Base-by-base conservation (phyloP, 805 yeast species). In the Schizosaccharomyces japonicus region DNA sequence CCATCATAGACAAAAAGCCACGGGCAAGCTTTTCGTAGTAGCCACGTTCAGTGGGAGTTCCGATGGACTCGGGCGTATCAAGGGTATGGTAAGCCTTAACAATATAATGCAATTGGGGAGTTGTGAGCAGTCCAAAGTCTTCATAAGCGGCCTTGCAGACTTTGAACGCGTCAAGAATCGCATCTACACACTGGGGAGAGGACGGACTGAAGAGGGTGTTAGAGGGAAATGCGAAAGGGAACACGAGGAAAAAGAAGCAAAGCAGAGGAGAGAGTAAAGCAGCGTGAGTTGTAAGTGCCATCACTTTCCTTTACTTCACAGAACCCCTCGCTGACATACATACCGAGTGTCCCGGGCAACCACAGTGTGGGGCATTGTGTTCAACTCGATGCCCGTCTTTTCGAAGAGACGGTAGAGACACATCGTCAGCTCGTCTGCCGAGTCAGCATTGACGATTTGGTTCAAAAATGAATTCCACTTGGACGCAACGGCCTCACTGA, bases 31-130 rank as follows among this genome's bases (percentile, higher is more conserved):
- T 80, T 19, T 62, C 54, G 58, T 73, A 78, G 62, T 90, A 90
- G 2, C 87, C 87, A 0, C 57, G 61, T 53, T 78, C 84, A 5
- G 72, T 63, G 7, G 78, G 68, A 17, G 61, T 65, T 7, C 93
- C 93, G 58, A 72, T 78, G 4, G 63, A 59, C 2, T 61, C 55
- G 1, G 57, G 53, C 25, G 63, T 54, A 8, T 60, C 49, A 13
- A 59, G 51, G 47, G 82, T 84, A 61, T 85, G 90, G 54, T 68
- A 65, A 26, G 77, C 67, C 52, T 87, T 70, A 4, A 84, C 83
- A 47, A 85, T 61, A 57, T 81, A 90, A 62, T 90, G 98, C 55
- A 90, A 70, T 60, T 90, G 94, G 3, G 98, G 98, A 2, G 98
- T 90, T 10, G 96, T 84, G 49, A 83, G 65, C 49, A 78, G 63